These are phyloP conservation scores for Colletotrichum chrysophilum DNA, from an alignment of 2,329 filamentous ascomycete species.

Conservation along the genomic window DNA sequence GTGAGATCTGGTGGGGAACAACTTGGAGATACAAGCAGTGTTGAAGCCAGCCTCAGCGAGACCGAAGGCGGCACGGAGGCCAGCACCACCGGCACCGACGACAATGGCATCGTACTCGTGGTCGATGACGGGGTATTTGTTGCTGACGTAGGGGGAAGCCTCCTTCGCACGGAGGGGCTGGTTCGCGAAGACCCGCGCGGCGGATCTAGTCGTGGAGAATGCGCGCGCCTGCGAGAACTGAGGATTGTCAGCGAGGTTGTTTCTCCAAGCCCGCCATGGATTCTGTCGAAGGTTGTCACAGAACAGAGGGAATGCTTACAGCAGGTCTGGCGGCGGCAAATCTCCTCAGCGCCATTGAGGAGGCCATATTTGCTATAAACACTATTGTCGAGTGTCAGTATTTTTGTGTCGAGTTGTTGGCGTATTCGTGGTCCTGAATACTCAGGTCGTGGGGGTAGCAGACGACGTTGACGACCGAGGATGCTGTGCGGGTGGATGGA, in stretches of 20 bases:
- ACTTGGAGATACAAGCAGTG: conserved; percentile 86
- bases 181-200: conserved; percentile 85
- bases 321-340: conserved; percentile 60
- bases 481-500: neutral
- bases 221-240: conserved; percentile 75
- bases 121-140: conserved; percentile 95
- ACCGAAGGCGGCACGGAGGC: conserved; percentile 83
- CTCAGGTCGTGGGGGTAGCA: neutral
- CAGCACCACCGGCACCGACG: conserved; percentile 82
- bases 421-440: neutral
- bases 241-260: neutral
- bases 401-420: neutral
- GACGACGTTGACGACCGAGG: neutral
- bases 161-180: conserved; percentile 90
- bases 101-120: conserved; percentile 99
- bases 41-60: conserved; percentile 89
- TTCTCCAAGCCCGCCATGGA: conserved; percentile 26
- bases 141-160: conserved; percentile 83
- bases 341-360: conserved; percentile 69
- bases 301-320: conserved; percentile 46
- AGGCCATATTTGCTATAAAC: conserved; percentile 53
- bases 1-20: conserved; percentile 85
- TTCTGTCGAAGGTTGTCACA: conserved; percentile 1
- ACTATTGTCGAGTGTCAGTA: neutral
- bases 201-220: conserved; percentile 87